Conservation (phyloP, 2,329 filamentous ascomycete species). For the Metarhizium humberi region DNA sequence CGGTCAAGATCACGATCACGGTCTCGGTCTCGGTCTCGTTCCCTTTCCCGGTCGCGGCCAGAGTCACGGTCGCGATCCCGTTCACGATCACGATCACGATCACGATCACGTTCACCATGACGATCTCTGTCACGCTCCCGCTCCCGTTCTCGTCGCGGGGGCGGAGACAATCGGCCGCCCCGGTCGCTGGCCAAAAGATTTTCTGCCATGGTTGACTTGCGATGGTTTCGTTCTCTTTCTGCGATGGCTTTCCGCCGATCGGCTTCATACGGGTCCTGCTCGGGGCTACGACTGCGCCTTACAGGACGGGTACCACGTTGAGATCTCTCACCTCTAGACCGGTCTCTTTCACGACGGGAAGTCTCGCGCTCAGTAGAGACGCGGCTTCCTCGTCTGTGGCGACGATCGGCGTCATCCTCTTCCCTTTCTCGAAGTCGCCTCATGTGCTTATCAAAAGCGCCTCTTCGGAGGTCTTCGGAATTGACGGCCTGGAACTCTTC, state of each 20-base stretch:
- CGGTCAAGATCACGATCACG: constrained; percentile 35
- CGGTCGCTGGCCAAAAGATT: constrained; percentile 46
- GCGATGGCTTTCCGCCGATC: constrained; percentile 90
- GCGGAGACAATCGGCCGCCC: constrained; percentile 33
- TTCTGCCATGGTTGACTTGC: constrained; percentile 66
- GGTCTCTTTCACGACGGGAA: constrained; percentile 54
- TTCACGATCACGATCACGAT: constrained; percentile 24
- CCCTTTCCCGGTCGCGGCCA: constrained; percentile 27
- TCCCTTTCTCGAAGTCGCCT: constrained; percentile 87
- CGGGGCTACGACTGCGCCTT: constrained; percentile 76
- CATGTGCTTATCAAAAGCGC: constrained; percentile 86
- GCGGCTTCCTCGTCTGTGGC: constrained; percentile 48
- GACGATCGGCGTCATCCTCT: constrained; percentile 69
- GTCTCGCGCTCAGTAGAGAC: constrained; percentile 40
- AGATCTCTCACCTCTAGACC: constrained; percentile 51
- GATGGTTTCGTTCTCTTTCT: constrained; percentile 87
- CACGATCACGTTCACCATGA: constrained; percentile 24
- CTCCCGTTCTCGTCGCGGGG: constrained; percentile 33
- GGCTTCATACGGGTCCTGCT: constrained; percentile 88
- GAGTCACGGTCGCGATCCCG: constrained; percentile 27
- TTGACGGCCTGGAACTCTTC: constrained; percentile 78
- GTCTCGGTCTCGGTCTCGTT: constrained; percentile 9
- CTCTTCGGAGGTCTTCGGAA: constrained; percentile 72
- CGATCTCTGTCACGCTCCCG: constrained; percentile 29
- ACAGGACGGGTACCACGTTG: constrained; percentile 48